These are phyloP conservation scores for Persicaria tinctoria DNA, from an alignment of 148 eudicot species.

Conservation along the genomic window DNA sequence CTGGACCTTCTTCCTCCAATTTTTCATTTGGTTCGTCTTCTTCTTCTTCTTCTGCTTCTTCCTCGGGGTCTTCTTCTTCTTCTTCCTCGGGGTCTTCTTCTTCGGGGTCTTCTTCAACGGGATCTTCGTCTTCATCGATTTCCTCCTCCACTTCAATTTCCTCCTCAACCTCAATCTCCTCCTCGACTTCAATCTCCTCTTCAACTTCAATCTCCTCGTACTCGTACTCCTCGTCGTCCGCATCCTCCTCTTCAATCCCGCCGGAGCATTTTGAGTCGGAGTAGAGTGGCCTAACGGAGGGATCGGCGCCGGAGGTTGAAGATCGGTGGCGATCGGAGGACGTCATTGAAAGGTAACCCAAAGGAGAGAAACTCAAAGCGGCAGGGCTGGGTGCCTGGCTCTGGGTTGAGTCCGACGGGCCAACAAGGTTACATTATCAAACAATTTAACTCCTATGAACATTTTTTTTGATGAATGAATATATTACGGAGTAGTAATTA, in stretches of 20 bases:
- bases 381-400: background rate
- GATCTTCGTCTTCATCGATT: constrained; percentile 9
- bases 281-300: background rate
- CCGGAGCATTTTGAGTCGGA: background rate
- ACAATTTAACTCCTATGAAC: no score
- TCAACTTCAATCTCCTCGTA: constrained; percentile 11
- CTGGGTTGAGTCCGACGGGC: background rate
- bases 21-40: background rate
- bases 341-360: background rate
- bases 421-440: no score
- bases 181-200: constrained; percentile 1
- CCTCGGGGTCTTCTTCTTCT: background rate
- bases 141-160: background rate
- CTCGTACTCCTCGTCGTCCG: background rate
- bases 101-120: background rate
- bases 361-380: background rate
- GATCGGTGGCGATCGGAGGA: constrained; percentile 11
- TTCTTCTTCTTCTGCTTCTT: background rate
- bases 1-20: background rate
- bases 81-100: background rate
- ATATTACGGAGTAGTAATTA: no score
- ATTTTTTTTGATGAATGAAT: no score
- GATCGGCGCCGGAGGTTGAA: background rate
- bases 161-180: background rate
- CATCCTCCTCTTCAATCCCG: constrained; percentile 1